Percentiles rank a stretch among this genome's conserved stretches.
Evolutionary conservation across 768 basidiomycete genomes (phyloP).

Genomic region (Psilocybe azurescens): DNA sequence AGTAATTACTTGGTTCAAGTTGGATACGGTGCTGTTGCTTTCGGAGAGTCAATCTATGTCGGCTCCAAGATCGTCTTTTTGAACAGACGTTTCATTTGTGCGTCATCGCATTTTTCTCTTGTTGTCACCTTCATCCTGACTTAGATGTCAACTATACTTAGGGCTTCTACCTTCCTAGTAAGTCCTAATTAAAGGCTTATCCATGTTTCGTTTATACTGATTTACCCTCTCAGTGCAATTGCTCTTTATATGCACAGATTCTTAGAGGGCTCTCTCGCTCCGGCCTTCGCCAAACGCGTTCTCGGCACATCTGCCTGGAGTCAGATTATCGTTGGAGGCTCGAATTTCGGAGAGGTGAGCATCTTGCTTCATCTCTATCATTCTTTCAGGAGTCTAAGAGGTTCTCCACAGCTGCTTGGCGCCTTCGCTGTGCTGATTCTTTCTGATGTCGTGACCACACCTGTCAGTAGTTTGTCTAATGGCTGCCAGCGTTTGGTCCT

Average conservation of each 20-base stretch:
- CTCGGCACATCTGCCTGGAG: slow-evolving; percentile 35
- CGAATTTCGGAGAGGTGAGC: slow-evolving; percentile 37
- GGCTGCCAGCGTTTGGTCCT: not conserved
- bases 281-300: slow-evolving; percentile 35
- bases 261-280: slow-evolving; percentile 32
- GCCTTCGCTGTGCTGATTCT: slow-evolving; percentile 33
- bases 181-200: not conserved
- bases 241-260: slow-evolving; percentile 37
- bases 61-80: slow-evolving; percentile 32
- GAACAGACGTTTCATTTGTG: slow-evolving; percentile 34
- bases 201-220: too few relatives aligned
- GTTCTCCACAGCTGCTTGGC: slow-evolving; percentile 29
- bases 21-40: slow-evolving; percentile 24
- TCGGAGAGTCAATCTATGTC: slow-evolving; percentile 32
- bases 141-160: not conserved
- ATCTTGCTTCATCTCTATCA: not conserved
- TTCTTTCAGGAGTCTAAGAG: not conserved
- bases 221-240: slow-evolving; percentile 22
- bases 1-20: slow-evolving; percentile 31
- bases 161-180: slow-evolving; percentile 36
- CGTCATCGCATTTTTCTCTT: not conserved
- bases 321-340: slow-evolving; percentile 39
- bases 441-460: slow-evolving; percentile 34
- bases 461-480: slow-evolving; percentile 17
- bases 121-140: not conserved